A percentile compares a stretch with the other conserved stretches of the same genome.
phyloP scores from a whole-genome alignment of 2,329 filamentous ascomycete genomes.

The Stagonosporopsis vannaccii region DNA sequence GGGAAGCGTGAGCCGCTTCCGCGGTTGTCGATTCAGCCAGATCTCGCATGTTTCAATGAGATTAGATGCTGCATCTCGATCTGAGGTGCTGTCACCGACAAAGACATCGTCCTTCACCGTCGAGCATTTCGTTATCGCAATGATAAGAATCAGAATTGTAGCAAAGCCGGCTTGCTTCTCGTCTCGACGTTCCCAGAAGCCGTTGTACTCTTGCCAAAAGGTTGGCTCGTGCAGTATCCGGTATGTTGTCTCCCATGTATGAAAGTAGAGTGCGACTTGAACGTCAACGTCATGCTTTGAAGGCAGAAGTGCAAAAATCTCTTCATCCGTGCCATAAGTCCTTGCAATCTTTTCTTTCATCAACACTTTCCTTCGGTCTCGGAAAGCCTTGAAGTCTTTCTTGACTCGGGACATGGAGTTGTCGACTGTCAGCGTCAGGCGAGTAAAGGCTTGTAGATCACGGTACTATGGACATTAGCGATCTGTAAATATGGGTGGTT shows the following conservation, averaged over 20 bases:
- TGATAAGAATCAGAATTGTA: constrained; percentile 51
- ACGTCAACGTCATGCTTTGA: constrained; percentile 49
- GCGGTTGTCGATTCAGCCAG: constrained; percentile 56
- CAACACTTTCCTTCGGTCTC: constrained; percentile 37
- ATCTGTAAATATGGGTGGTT: neutral
- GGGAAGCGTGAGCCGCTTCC: constrained; percentile 60
- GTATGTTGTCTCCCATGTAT: constrained; percentile 59
- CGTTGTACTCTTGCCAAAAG: constrained; percentile 60
- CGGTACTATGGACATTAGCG: constrained; percentile 37
- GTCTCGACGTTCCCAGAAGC: constrained; percentile 53
- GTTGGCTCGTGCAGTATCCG: constrained; percentile 62
- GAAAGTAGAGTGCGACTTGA: constrained; percentile 58
- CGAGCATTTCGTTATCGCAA: constrained; percentile 49
- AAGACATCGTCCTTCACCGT: constrained; percentile 46
- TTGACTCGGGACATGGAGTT: constrained; percentile 40
- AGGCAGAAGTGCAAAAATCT: constrained; percentile 50
- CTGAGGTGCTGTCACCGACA: constrained; percentile 53
- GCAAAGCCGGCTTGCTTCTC: constrained; percentile 44
- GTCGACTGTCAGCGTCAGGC: constrained; percentile 39
- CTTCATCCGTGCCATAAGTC: constrained; percentile 34
- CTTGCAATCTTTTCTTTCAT: constrained; percentile 30
- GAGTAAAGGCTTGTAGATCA: constrained; percentile 46
- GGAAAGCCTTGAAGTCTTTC: constrained; percentile 44
- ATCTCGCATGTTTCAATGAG: constrained; percentile 51
- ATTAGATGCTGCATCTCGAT: constrained; percentile 49